phyloP scores from a whole-genome alignment of 192 early-diverging fungal species.

The Rhizophagus sp. region DNA sequence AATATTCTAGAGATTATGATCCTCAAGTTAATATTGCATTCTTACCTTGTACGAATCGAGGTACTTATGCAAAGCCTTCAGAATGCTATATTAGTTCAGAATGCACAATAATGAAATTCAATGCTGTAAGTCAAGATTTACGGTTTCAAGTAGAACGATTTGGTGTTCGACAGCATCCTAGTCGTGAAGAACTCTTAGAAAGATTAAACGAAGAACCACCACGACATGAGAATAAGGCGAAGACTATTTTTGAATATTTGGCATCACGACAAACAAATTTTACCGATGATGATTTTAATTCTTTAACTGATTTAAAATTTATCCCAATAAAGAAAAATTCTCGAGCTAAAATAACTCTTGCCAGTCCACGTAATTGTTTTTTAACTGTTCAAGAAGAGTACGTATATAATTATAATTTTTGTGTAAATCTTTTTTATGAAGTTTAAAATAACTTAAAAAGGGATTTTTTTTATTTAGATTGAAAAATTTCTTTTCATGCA shows the following conservation, averaged over 20 bases:
- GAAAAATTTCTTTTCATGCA: slow-evolving; percentile 54
- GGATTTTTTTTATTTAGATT: slow-evolving; percentile 38
- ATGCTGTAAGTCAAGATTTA: slow-evolving; percentile 60
- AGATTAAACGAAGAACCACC: slow-evolving; percentile 40
- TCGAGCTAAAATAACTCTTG: neutral
- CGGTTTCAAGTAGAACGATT: slow-evolving; percentile 56
- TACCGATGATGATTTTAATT: slow-evolving; percentile 50
- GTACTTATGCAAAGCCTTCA: slow-evolving; percentile 51
- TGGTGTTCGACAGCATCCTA: slow-evolving; percentile 65
- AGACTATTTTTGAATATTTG: slow-evolving; percentile 66
- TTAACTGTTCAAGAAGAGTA: neutral
- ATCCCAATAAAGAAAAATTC: slow-evolving; percentile 54
- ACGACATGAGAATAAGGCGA: slow-evolving; percentile 43
- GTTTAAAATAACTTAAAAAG: slow-evolving; percentile 26
- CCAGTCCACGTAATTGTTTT: too few species aligned
- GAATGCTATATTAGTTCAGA: slow-evolving; percentile 66
- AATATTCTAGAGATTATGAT: slow-evolving; percentile 57
- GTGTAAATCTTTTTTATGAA: too few species aligned
- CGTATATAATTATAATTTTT: neutral
- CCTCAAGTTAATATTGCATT: slow-evolving; percentile 53
- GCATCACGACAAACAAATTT: slow-evolving; percentile 63
- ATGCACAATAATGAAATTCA: slow-evolving; percentile 66
- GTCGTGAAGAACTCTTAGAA: slow-evolving; percentile 36
- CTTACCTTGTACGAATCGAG: slow-evolving; percentile 52
- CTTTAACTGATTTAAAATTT: slow-evolving; percentile 51